phyloP scores from a whole-genome alignment of 2,329 filamentous ascomycete genomes.

The Juglanconis juglandina region DNA sequence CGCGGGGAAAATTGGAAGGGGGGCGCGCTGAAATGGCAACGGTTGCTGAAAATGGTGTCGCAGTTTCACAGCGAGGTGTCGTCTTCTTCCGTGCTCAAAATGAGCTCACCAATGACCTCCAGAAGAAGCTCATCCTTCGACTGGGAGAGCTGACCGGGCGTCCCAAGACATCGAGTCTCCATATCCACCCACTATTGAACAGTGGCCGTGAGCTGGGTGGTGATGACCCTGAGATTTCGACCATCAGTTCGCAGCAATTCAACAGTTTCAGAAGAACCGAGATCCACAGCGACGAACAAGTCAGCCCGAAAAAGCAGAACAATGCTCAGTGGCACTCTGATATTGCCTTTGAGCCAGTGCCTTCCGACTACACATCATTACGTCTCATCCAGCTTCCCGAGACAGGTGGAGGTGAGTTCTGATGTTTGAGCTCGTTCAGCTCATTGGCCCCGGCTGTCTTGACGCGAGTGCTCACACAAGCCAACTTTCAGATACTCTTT shows the following conservation, averaged over 20 bases:
- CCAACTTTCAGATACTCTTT: slow-evolving; percentile 39
- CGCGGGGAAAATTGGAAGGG: no score
- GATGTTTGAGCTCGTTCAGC: no score
- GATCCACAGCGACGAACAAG: slow-evolving; percentile 15
- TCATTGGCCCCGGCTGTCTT: no score
- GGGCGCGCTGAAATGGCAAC: not conserved
- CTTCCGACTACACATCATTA: slow-evolving; percentile 52
- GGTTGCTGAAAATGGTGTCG: not conserved
- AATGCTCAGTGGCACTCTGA: slow-evolving; percentile 49
- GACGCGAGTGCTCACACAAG: no score
- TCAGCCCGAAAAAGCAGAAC: slow-evolving; percentile 32
- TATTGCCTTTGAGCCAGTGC: slow-evolving; percentile 51
- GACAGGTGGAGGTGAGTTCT: slow-evolving; percentile 31
- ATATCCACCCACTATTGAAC: slow-evolving; percentile 60
- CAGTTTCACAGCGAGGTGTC: slow-evolving; percentile 60
- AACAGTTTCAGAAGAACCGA: slow-evolving; percentile 35
- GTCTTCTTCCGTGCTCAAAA: slow-evolving; percentile 63
- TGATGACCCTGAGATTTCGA: slow-evolving; percentile 53
- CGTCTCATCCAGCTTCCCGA: slow-evolving; percentile 45
- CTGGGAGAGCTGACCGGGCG: slow-evolving; percentile 59
- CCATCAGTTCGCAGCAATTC: slow-evolving; percentile 51
- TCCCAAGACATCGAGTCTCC: slow-evolving; percentile 53
- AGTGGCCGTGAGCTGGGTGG: slow-evolving; percentile 49
- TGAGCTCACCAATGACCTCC: slow-evolving; percentile 53
- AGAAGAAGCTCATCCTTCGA: slow-evolving; percentile 56